phyloP scores from a whole-genome alignment of 192 early-diverging fungal species.

The Lunasporangiospora selenospora region DNA sequence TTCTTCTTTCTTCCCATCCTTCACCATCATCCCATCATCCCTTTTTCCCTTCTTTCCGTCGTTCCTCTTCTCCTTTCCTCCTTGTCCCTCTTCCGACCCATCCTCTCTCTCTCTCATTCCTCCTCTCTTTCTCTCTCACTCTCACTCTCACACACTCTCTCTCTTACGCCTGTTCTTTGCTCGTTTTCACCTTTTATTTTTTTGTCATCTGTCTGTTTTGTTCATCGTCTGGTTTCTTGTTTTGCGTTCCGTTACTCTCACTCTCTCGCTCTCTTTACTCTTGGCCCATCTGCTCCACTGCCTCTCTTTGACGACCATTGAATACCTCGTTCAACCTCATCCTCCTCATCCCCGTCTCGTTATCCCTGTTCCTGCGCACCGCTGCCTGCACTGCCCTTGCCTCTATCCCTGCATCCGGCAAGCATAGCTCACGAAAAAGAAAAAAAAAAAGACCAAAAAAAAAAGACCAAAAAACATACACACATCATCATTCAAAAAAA shows the following conservation, averaged over 20 bases:
- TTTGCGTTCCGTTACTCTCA: neutral
- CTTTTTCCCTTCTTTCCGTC: neutral
- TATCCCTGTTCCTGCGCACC: too few relatives aligned
- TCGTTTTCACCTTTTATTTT: too few relatives aligned
- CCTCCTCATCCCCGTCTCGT: too few relatives aligned
- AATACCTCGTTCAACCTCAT: too few relatives aligned
- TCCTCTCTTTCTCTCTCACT: neutral
- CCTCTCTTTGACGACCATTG: too few relatives aligned
- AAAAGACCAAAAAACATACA: too few relatives aligned
- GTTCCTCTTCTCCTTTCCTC: neutral
- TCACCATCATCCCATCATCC: neutral
- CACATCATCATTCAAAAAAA: too few relatives aligned
- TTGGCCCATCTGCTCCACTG: neutral
- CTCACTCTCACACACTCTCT: neutral
- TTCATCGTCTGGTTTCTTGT: neutral
- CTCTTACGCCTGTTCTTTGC: neutral
- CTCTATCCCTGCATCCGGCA: too few relatives aligned
- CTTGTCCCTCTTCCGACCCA: too few relatives aligned
- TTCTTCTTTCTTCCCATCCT: neutral
- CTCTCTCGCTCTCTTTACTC: neutral
- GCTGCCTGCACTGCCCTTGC: too few relatives aligned
- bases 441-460: neutral
- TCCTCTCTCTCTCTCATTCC: too few relatives aligned
- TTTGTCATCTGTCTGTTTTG: too few relatives aligned
- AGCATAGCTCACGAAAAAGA: neutral